A percentile compares a stretch with the other conserved stretches of the same genome.
phyloP scores from a whole-genome alignment of 106 monocot genomes.

The Cymbidium sinense region DNA sequence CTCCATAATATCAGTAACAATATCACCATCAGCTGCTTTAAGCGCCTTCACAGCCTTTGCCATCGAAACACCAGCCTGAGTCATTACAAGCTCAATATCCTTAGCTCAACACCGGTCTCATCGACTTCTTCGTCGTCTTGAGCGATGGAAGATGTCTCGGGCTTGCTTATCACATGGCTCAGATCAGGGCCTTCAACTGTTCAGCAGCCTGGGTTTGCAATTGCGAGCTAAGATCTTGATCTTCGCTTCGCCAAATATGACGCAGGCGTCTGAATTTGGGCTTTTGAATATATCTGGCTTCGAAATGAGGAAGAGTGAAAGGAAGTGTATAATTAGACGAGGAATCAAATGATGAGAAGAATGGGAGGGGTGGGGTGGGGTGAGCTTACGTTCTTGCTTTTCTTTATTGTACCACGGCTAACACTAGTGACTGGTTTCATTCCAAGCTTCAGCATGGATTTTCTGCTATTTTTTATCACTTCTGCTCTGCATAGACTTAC shows the following conservation, averaged over 20 bases:
- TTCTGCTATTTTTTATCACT: conserved; percentile 12
- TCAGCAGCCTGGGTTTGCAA: conserved; percentile 20
- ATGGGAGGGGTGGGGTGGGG: too few relatives aligned
- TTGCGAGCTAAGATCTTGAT: conserved; percentile 24
- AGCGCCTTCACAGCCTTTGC: conserved; percentile 21
- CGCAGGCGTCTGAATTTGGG: conserved; percentile 15
- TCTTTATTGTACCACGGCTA: conserved; percentile 23
- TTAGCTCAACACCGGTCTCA: conserved; percentile 21
- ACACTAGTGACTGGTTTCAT: conserved; percentile 26
- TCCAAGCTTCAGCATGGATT: conserved; percentile 26
- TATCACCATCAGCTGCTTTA: conserved; percentile 20
- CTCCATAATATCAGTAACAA: conserved; percentile 26
- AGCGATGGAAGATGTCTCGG: conserved; percentile 13
- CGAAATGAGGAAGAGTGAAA: conserved; percentile 15
- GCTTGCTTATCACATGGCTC: conserved; percentile 18
- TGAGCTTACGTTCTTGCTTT: conserved; percentile 19
- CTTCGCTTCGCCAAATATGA: conserved; percentile 21
- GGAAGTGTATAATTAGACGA: background rate
- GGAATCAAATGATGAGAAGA: too few relatives aligned
- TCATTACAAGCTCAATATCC: conserved; percentile 26
- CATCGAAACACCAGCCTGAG: conserved; percentile 21
- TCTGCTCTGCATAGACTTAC: too few relatives aligned
- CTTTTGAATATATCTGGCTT: conserved; percentile 26
- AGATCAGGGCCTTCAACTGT: conserved; percentile 25
- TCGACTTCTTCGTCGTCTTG: conserved; percentile 26